Percentiles rank a stretch among this genome's conserved stretches.
These are phyloP conservation scores for Coelastrella sp. DNA, from an alignment of 139 green algal species.

Conservation along the genomic window DNA sequence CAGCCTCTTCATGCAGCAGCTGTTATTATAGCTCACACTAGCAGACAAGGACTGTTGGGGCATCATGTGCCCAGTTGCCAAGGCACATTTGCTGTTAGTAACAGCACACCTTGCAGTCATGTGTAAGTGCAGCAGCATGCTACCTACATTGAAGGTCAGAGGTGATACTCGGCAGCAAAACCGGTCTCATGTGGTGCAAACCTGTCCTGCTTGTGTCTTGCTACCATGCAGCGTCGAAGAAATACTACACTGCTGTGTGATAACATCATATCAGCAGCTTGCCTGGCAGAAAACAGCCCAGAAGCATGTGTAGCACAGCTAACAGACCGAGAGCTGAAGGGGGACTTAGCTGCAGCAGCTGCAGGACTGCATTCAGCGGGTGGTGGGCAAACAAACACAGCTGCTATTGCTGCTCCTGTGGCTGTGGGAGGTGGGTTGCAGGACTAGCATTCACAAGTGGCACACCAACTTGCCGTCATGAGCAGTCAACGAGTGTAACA, in stretches of 20 bases:
- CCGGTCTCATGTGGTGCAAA: too few relatives aligned
- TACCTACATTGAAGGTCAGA: too few relatives aligned
- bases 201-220: background rate
- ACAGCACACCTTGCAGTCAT: too few relatives aligned
- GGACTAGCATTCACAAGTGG: too few relatives aligned
- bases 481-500: background rate
- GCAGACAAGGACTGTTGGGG: too few relatives aligned
- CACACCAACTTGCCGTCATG: background rate
- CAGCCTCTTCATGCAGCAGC: too few relatives aligned
- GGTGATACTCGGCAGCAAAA: too few relatives aligned
- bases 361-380: background rate
- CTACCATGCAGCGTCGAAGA: background rate
- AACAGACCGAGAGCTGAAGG: background rate
- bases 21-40: too few relatives aligned
- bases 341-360: background rate
- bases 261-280: background rate
- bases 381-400: background rate
- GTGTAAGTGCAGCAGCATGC: too few relatives aligned
- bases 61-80: too few relatives aligned
- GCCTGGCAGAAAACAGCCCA: background rate
- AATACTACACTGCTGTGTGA: background rate
- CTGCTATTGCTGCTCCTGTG: background rate
- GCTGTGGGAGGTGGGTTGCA: background rate
- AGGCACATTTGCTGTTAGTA: too few relatives aligned
- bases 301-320: background rate